Evolutionary conservation across 192 early-diverging fungal species (phyloP).

Genomic region (Umbelopsis sp.): DNA sequence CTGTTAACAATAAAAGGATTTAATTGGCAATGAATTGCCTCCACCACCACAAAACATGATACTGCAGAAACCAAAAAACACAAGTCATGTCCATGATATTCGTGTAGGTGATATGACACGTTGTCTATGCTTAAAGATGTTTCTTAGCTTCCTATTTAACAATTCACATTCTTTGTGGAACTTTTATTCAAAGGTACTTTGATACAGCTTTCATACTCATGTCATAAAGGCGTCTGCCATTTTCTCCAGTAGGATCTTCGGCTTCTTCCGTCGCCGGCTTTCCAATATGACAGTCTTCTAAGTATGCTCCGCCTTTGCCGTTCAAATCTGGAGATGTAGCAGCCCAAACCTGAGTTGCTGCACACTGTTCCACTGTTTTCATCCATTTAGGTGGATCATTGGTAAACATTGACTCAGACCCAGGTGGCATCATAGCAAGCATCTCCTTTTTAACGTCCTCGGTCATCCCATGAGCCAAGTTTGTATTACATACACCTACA

Average conservation of each 20-base stretch:
- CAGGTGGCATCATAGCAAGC: neutral
- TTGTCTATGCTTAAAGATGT: too few relatives aligned
- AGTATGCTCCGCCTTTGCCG: constrained; percentile 44
- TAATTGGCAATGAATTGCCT: too few relatives aligned
- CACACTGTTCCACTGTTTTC: constrained; percentile 37
- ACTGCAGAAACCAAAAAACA: too few relatives aligned
- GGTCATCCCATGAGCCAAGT: too few relatives aligned
- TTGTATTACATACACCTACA: neutral
- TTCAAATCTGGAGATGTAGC: constrained; percentile 31
- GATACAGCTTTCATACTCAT: neutral
- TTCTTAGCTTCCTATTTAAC: too few relatives aligned
- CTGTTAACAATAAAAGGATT: too few relatives aligned
- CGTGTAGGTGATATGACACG: too few relatives aligned
- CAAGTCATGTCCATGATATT: too few relatives aligned
- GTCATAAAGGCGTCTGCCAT: neutral
- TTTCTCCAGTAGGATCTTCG: constrained; percentile 22
- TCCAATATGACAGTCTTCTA: constrained; percentile 34
- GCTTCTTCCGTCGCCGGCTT: constrained; percentile 28
- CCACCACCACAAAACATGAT: too few relatives aligned
- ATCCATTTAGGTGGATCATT: neutral
- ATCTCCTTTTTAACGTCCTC: too few relatives aligned
- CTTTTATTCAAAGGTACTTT: neutral
- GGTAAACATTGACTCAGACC: neutral
- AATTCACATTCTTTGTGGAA: too few relatives aligned
- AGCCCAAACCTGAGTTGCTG: constrained; percentile 35